Percentiles rank a stretch among this genome's conserved stretches.
Evolutionary conservation across 805 yeast species (phyloP).

Genomic region (Metschnikowia dekortorum): DNA sequence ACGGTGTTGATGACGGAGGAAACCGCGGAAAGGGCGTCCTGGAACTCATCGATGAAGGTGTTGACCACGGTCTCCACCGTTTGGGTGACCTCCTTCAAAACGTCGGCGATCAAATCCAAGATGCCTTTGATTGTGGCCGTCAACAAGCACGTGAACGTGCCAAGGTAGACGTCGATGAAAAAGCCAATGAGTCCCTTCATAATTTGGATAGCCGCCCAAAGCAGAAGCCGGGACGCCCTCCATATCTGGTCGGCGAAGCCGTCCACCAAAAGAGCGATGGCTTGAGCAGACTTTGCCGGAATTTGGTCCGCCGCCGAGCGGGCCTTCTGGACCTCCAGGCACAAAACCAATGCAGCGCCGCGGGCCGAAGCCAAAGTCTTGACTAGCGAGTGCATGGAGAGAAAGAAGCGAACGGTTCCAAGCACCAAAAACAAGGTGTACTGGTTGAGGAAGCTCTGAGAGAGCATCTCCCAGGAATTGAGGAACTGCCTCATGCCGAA

Average conservation of each 20-base stretch:
- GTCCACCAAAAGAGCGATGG: neutral
- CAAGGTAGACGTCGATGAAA: slow-evolving; percentile 57
- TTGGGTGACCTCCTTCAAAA: slow-evolving; percentile 64
- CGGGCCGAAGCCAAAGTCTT: neutral
- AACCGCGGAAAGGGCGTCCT: slow-evolving; percentile 61
- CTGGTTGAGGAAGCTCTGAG: slow-evolving; percentile 66
- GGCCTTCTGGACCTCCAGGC: slow-evolving; percentile 42
- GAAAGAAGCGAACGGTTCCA: slow-evolving; percentile 34
- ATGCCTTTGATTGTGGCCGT: slow-evolving; percentile 71
- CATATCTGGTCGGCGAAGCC: slow-evolving; percentile 1
- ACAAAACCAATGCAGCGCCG: slow-evolving; percentile 24
- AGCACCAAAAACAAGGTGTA: slow-evolving; percentile 54
- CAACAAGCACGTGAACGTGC: slow-evolving; percentile 82
- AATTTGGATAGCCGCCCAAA: slow-evolving; percentile 55
- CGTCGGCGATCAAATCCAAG: slow-evolving; percentile 47
- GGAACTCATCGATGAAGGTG: slow-evolving; percentile 56
- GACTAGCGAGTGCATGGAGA: slow-evolving; percentile 1
- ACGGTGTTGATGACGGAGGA: slow-evolving; percentile 55
- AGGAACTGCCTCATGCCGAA: slow-evolving; percentile 32
- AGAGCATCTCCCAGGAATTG: slow-evolving; percentile 47
- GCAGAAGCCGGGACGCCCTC: slow-evolving; percentile 3
- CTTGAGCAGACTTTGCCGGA: slow-evolving; percentile 43
- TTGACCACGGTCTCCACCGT: slow-evolving; percentile 56
- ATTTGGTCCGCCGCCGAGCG: slow-evolving; percentile 31
- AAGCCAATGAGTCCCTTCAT: slow-evolving; percentile 10